A percentile compares a stretch with the other conserved stretches of the same genome.
Conservation (phyloP, 805 yeast genomes). For the Candida taoyuanica region DNA sequence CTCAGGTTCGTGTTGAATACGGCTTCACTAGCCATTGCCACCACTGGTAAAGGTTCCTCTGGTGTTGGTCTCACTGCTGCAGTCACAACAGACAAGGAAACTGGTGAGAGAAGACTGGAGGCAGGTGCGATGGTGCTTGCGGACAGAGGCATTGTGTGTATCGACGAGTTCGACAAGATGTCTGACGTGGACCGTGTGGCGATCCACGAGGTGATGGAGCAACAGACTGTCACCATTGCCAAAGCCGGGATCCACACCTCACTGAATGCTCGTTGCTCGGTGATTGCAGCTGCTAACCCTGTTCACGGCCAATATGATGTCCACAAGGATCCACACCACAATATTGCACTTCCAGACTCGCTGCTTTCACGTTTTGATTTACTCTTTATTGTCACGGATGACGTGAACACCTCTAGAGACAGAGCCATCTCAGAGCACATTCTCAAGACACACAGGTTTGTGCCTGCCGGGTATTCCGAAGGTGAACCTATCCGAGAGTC, state of each 20-base stretch:
- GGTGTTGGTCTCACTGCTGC: slow-evolving; percentile 99
- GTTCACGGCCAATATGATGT: slow-evolving; percentile 95
- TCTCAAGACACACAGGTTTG: slow-evolving; percentile 83
- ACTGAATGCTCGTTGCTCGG: slow-evolving; percentile 93
- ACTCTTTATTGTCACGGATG: slow-evolving; percentile 93
- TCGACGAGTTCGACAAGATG: slow-evolving; percentile 99
- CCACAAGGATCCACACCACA: slow-evolving; percentile 92
- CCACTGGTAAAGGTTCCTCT: slow-evolving; percentile 99
- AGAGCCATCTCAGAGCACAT: slow-evolving; percentile 92
- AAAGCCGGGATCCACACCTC: slow-evolving; percentile 98
- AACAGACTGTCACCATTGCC: slow-evolving; percentile 96
- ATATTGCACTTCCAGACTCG: slow-evolving; percentile 96
- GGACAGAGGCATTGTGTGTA: slow-evolving; percentile 95
- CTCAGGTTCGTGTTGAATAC: slow-evolving; percentile 91
- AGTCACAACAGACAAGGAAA: slow-evolving; percentile 91
- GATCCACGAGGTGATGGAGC: slow-evolving; percentile 99
- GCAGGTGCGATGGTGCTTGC: slow-evolving; percentile 99
- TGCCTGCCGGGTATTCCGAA: slow-evolving; percentile 83
- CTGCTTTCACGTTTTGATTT: slow-evolving; percentile 94
- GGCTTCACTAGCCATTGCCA: slow-evolving; percentile 92
- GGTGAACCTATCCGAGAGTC: slow-evolving; percentile 92
- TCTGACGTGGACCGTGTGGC: slow-evolving; percentile 95
- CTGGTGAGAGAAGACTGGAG: slow-evolving; percentile 93
- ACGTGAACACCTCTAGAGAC: slow-evolving; percentile 79
- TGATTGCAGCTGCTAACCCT: slow-evolving; percentile 97